Percentiles rank a stretch among this genome's conserved stretches.
Evolutionary conservation across 192 early-diverging fungal species (phyloP).

Genomic region (Coemansia sp.): DNA sequence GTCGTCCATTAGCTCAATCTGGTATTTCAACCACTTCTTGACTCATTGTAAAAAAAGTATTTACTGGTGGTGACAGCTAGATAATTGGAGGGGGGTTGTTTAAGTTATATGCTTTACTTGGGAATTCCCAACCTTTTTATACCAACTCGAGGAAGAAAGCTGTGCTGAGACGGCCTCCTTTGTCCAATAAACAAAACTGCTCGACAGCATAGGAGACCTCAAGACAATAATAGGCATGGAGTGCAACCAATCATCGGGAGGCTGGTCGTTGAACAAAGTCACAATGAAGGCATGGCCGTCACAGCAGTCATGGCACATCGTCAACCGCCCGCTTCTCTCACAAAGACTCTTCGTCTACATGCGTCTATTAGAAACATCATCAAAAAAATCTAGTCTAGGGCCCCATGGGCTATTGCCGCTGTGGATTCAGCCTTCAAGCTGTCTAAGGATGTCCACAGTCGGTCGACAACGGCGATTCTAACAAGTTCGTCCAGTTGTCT

Average conservation of each 20-base stretch:
- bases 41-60: neutral
- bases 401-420: neutral
- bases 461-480: slow-evolving; percentile 29
- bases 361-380: neutral
- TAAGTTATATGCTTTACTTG: neutral
- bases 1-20: neutral
- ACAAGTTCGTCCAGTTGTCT: slow-evolving; percentile 31
- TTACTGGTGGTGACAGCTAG: neutral
- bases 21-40: neutral
- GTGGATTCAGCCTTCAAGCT: slow-evolving; percentile 16
- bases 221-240: no score
- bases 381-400: neutral
- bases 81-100: neutral
- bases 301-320: no score
- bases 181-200: neutral
- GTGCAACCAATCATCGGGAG: no score
- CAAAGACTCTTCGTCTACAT: neutral
- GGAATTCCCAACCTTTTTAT: neutral
- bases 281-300: no score
- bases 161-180: neutral
- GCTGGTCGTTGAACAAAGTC: no score
- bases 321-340: neutral
- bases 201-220: no score
- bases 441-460: slow-evolving; percentile 25
- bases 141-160: neutral